These are phyloP conservation scores for Chamaecrista fasciculata DNA, from an alignment of 306 rosid species.

Conservation along the genomic window DNA sequence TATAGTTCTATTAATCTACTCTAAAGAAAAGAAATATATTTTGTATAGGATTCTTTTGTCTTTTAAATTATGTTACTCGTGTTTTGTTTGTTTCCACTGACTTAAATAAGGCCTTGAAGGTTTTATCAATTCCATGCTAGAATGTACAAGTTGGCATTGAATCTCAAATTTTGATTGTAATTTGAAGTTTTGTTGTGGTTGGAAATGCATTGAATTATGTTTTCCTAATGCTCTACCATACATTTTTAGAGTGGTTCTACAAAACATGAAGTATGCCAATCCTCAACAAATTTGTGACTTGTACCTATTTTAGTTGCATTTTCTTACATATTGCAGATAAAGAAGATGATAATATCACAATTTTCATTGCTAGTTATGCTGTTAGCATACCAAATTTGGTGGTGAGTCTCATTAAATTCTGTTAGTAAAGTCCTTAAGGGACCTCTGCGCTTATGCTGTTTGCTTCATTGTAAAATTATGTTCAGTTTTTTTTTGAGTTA, in stretches of 20 bases:
- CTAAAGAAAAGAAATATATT: constrained; percentile 16
- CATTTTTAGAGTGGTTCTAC: constrained; percentile 12
- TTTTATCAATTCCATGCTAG: neutral
- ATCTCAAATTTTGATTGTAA: neutral
- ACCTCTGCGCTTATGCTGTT: constrained; percentile 39
- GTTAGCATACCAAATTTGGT: constrained; percentile 71
- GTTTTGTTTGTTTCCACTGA: constrained; percentile 22
- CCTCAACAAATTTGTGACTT: constrained; percentile 6
- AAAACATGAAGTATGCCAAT: constrained; percentile 15
- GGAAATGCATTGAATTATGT: neutral
- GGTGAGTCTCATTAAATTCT: constrained; percentile 60
- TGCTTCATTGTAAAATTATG: constrained; percentile 33
- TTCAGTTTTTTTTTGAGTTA: constrained; percentile 16
- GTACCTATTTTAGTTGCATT: constrained; percentile 22
- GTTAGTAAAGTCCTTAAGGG: constrained; percentile 46
- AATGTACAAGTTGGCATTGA: neutral
- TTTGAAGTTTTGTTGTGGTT: neutral
- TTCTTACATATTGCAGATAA: constrained; percentile 56
- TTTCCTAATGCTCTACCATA: neutral
- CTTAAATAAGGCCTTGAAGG: neutral
- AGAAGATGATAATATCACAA: constrained; percentile 51
- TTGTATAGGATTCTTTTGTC: constrained; percentile 24
- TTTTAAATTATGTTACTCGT: constrained; percentile 4
- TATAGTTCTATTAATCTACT: constrained; percentile 16
- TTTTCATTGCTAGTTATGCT: constrained; percentile 61